These are phyloP conservation scores for Dorcoceras hygrometricum DNA, from an alignment of 257 asterid genomes.

Conservation along the genomic window DNA sequence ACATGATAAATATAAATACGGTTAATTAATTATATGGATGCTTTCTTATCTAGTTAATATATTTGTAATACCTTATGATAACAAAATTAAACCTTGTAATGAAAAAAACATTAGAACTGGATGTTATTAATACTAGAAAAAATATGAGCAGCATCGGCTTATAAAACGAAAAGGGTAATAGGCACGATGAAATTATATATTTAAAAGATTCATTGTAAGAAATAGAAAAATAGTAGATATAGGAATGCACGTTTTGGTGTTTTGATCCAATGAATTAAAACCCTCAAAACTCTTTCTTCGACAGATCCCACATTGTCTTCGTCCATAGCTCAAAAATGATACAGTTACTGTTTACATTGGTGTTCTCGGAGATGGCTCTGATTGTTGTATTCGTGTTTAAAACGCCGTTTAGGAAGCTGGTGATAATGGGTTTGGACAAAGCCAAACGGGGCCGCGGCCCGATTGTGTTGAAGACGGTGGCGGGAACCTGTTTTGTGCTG, in stretches of 20 bases:
- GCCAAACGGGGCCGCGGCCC: slow-evolving; percentile 48
- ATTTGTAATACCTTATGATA: no score
- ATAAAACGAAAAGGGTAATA: no score
- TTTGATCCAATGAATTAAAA: background rate
- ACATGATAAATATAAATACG: no score
- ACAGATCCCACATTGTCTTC: background rate
- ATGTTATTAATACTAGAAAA: no score
- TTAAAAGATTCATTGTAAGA: no score
- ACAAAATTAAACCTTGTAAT: no score
- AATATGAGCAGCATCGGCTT: no score
- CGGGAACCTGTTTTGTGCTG: slow-evolving; percentile 36
- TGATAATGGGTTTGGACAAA: slow-evolving; percentile 40
- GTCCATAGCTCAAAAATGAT: slow-evolving; percentile 28
- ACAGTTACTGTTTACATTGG: slow-evolving; percentile 35
- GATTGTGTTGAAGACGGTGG: slow-evolving; percentile 38
- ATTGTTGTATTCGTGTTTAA: slow-evolving; percentile 47
- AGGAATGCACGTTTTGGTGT: background rate
- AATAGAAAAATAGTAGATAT: no score
- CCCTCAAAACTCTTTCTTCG: background rate
- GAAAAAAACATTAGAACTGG: no score
- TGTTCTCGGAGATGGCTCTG: slow-evolving; percentile 39
- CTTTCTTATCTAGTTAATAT: no score
- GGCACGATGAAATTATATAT: no score
- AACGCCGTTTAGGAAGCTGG: slow-evolving; percentile 50
- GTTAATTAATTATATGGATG: no score